Evolutionary conservation across 768 basidiomycete genomes (phyloP), one percentile per base, ranked within the genome.

Genomic region (Lentinula detonsa): DNA sequence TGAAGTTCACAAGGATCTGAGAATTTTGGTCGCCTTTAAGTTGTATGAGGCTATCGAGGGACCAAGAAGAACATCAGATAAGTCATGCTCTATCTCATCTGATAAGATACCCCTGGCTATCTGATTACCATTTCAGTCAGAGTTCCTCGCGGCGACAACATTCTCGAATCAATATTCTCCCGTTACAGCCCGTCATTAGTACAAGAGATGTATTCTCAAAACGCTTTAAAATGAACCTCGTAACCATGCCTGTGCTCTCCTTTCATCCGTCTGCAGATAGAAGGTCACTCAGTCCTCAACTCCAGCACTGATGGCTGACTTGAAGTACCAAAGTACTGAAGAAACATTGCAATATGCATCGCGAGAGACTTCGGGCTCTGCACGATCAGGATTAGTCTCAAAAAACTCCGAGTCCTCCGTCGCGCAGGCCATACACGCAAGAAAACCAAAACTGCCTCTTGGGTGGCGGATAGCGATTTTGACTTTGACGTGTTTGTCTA

Each of bases 401-500:
- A 37, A 56, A n/a, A 42, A 31, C 3, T 53, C 51, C 11, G 31
- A 34, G 18, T 39, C 37, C 23, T 34, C 51, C 3, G 31, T 16
- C 1, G 21, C 15, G 11, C 33, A 11, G 21, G n/a, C 37, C n/a
- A 40, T 16, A 23, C 5, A 1, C 21, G 23, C 45, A 23, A 46
- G 40, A 35, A 71, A 69, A 65, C 70, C 67, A 9, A 69, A 58
- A 49, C 61, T 77, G 35, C 76, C 76, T 23, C 64, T 74, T 40
- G 62, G 57, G 34, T 77, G 75, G 76, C 71, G 74, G 59, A 61
- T 71, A 11, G 66, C 65, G 23, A 73, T 77, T 63, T 69, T 75
- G 39, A 61, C 72, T 23, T 61, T 76, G 67, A 76, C 75, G 4
- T 77, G 76, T 66, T 61, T 77, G 61, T 75, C 75, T 56, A 75